These are phyloP conservation scores for Achlya hypogyna DNA, from an alignment of 352 stramenopile genomes.

Conservation along the genomic window DNA sequence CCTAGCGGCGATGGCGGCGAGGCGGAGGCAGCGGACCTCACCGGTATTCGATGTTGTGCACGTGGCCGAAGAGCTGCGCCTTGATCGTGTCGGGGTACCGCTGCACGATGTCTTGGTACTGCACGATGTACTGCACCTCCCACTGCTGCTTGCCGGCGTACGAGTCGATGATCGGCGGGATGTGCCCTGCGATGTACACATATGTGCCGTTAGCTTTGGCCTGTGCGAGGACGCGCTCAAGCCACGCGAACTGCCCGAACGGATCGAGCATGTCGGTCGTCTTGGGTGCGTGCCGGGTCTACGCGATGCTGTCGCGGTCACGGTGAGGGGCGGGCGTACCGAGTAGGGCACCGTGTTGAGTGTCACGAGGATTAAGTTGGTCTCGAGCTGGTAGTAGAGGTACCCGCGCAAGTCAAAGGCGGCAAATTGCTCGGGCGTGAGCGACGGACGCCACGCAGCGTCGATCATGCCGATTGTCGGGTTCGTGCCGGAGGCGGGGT, in stretches of 20 bases:
- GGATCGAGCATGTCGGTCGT: conserved; percentile 65
- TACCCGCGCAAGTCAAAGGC: conserved; percentile 51
- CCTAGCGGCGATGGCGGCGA: not conserved
- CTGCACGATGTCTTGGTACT: conserved; percentile 68
- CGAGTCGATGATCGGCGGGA: conserved; percentile 84
- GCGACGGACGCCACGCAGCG: conserved; percentile 34
- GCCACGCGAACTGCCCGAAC: conserved; percentile 85
- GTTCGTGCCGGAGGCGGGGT: conserved; percentile 38
- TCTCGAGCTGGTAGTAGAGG: conserved; percentile 50
- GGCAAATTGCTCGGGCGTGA: conserved; percentile 44
- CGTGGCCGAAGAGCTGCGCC: conserved; percentile 85
- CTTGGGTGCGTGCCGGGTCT: conserved; percentile 70
- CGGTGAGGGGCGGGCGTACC: conserved; percentile 25
- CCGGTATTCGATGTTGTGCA: conserved; percentile 89
- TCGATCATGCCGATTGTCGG: conserved; percentile 50
- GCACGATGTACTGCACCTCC: conserved; percentile 72
- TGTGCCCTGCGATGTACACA: conserved; percentile 86
- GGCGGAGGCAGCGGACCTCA: not conserved
- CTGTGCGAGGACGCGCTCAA: conserved; percentile 58
- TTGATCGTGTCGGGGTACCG: conserved; percentile 60
- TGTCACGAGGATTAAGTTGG: conserved; percentile 54
- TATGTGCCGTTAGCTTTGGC: conserved; percentile 35
- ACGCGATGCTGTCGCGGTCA: not conserved
- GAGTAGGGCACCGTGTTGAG: conserved; percentile 80
- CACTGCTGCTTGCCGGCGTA: conserved; percentile 76